A percentile compares a stretch with the other conserved stretches of the same genome.
Conservation (phyloP, 139 green algal genomes). For the Chlorella sp. region DNA sequence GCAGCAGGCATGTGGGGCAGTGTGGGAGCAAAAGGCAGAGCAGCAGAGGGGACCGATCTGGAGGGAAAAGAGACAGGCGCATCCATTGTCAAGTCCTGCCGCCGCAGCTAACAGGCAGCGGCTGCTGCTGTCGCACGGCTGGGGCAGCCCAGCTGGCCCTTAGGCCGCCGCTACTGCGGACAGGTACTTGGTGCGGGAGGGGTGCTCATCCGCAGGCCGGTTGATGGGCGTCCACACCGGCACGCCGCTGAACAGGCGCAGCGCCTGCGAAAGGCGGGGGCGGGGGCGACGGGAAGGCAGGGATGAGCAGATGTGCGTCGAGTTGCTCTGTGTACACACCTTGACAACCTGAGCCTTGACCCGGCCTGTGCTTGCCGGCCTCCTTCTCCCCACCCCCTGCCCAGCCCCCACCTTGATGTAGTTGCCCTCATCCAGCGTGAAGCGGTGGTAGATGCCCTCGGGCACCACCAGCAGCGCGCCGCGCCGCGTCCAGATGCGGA, state of each 20-base stretch:
- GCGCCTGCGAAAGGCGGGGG: slow-evolving; percentile 80
- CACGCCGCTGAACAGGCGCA: slow-evolving; percentile 95
- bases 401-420: slow-evolving; percentile 76
- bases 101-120: neutral
- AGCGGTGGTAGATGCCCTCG: slow-evolving; percentile 97
- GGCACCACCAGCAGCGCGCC: slow-evolving; percentile 94
- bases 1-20: neutral
- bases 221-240: slow-evolving; percentile 92
- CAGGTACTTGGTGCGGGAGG: slow-evolving; percentile 75
- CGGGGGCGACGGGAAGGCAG: neutral
- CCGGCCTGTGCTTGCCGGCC: no score
- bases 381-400: neutral
- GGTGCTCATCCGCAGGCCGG: slow-evolving; percentile 68
- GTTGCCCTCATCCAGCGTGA: slow-evolving; percentile 91
- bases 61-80: neutral
- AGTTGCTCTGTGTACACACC: no score
- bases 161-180: neutral
- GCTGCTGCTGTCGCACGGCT: neutral
- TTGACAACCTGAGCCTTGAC: no score
- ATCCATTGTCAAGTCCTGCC: neutral
- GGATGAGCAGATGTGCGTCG: no score
- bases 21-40: neutral
- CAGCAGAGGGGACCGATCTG: neutral
- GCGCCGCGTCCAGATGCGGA: slow-evolving; percentile 84
- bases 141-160: neutral